A percentile compares a stretch with the other conserved stretches of the same genome.
Evolutionary conservation across 305 asterid species (phyloP).

Genomic region (Fraxinus dipetala): DNA sequence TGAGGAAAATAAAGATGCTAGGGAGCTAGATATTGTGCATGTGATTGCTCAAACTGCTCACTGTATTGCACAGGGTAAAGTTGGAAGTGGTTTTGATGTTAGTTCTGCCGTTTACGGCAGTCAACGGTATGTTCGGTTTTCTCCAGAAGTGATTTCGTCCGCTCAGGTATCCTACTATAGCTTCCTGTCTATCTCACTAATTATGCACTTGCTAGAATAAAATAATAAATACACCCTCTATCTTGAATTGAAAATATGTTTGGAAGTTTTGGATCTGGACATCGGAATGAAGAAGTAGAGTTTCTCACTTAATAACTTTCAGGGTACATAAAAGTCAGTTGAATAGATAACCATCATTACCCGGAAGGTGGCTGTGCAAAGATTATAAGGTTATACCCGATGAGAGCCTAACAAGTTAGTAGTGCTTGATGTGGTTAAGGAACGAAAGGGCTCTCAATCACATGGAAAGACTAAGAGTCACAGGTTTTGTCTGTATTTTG

Average conservation of each 20-base stretch:
- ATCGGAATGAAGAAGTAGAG: background rate
- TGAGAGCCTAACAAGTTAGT: background rate
- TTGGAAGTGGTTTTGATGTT: constrained; percentile 95
- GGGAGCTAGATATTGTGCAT: constrained; percentile 69
- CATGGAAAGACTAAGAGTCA: background rate
- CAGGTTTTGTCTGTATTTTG: background rate
- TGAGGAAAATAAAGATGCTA: constrained; percentile 32
- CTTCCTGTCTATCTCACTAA: background rate
- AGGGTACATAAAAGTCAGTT: background rate
- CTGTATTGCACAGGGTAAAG: constrained; percentile 96
- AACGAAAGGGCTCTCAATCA: background rate
- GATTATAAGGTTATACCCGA: background rate
- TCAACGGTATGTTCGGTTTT: constrained; percentile 82
- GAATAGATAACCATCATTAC: background rate
- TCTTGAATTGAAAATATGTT: background rate
- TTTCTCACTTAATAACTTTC: background rate
- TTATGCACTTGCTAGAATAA: background rate
- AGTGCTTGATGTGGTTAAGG: background rate
- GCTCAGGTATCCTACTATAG: constrained; percentile 57
- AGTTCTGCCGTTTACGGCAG: constrained; percentile 97
- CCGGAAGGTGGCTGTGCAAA: background rate
- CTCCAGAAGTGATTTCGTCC: constrained; percentile 76
- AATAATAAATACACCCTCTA: background rate
- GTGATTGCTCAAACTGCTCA: constrained; percentile 93
- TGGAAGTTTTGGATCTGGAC: background rate